phyloP scores from a whole-genome alignment of 2,329 filamentous ascomycete species.

The Phaeosphaeria sp. region DNA sequence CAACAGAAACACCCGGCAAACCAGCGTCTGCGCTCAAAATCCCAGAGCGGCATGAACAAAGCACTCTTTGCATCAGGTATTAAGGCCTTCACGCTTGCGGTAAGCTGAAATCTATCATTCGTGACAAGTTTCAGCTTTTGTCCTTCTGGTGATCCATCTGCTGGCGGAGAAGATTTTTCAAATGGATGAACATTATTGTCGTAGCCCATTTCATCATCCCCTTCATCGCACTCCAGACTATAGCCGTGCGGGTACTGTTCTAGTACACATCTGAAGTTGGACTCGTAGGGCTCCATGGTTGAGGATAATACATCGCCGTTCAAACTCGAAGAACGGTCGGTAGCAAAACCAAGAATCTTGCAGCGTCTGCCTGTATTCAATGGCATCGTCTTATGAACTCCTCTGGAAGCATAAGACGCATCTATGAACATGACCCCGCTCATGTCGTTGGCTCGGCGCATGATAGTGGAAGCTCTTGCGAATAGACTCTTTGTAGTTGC shows the following conservation, averaged over 20 bases:
- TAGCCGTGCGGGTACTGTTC: conserved; percentile 14
- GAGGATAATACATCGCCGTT: conserved; percentile 3
- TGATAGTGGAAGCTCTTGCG: conserved; percentile 27
- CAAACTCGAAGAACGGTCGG: conserved; percentile 1
- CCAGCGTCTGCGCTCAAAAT: conserved; percentile 33
- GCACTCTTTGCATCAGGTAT: conserved; percentile 44
- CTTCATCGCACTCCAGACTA: conserved; percentile 8
- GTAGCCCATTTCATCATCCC: neutral
- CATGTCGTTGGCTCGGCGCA: conserved; percentile 23
- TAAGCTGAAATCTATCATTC: neutral
- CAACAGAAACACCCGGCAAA: conserved; percentile 34
- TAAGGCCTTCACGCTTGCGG: conserved; percentile 53
- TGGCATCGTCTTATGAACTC: neutral
- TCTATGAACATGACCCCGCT: conserved; percentile 31
- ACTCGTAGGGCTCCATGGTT: conserved; percentile 9
- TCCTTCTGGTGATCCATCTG: neutral
- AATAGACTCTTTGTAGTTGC: conserved; percentile 22
- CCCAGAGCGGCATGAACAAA: conserved; percentile 39
- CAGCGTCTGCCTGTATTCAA: conserved; percentile 9
- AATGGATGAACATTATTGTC: neutral
- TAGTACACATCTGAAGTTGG: conserved; percentile 9
- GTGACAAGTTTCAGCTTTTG: neutral
- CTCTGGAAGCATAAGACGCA: conserved; percentile 16
- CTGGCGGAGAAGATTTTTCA: neutral
- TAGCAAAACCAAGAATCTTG: conserved; percentile 23